phyloP scores from a whole-genome alignment of 2,329 filamentous ascomycete genomes.

The Aphanocladium album region DNA sequence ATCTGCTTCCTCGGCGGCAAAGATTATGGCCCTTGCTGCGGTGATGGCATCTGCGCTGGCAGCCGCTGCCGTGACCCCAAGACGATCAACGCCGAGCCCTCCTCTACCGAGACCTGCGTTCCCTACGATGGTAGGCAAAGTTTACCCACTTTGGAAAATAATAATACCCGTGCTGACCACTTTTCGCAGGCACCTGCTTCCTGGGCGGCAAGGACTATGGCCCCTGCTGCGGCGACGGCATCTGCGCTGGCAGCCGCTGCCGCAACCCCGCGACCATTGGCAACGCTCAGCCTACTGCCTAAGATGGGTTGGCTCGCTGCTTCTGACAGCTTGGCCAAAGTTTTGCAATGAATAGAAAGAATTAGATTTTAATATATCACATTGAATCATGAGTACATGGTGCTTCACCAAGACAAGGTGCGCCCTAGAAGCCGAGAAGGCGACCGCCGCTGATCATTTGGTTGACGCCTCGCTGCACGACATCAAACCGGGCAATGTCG shows the following conservation, averaged over 20 bases:
- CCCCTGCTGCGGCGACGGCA: background rate
- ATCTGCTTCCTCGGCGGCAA: background rate
- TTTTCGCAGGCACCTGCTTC: background rate
- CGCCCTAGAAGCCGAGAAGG: conserved; percentile 46
- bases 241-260: background rate
- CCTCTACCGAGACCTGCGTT: background rate
- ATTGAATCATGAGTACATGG: too few species aligned
- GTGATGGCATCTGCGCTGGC: background rate
- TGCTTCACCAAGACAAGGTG: too few species aligned
- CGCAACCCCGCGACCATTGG: background rate
- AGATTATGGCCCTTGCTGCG: background rate
- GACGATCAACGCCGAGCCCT: background rate
- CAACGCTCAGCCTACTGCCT: background rate
- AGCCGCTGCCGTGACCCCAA: background rate
- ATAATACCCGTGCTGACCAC: background rate
- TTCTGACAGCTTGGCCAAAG: too few species aligned
- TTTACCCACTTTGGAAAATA: background rate
- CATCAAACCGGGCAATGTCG: conserved; percentile 31
- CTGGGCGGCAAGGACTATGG: background rate
- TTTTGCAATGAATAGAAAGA: too few species aligned
- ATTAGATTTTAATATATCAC: too few species aligned
- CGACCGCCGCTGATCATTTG: conserved; percentile 29
- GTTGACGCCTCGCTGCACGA: conserved; percentile 24
- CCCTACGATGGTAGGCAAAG: background rate
- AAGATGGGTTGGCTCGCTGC: too few species aligned